Evolutionary conservation across 1,139 yeast species (phyloP).

Genomic region (Yamadazyma membranifaciens): DNA sequence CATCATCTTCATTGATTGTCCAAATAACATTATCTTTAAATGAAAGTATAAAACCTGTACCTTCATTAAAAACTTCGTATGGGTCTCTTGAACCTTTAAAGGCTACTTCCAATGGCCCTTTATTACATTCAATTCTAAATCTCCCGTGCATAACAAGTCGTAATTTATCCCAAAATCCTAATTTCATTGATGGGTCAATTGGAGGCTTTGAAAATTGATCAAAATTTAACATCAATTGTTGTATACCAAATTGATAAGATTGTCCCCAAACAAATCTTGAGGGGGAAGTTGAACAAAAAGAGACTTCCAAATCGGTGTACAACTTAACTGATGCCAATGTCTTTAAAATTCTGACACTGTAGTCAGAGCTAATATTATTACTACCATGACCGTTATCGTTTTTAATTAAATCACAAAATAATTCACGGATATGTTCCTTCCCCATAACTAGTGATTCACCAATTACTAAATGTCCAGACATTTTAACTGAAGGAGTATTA

Average conservation of each 20-base stretch:
- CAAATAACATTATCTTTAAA: constrained; percentile 39
- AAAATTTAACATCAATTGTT: constrained; percentile 74
- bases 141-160: constrained; percentile 49
- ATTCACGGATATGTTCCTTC: constrained; percentile 52
- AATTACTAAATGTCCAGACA: constrained; percentile 48
- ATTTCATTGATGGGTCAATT: constrained; percentile 58
- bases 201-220: constrained; percentile 84
- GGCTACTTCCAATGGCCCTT: constrained; percentile 52
- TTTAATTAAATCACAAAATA: constrained; percentile 58
- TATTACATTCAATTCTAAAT: constrained; percentile 27
- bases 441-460: constrained; percentile 43
- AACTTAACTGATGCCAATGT: constrained; percentile 77
- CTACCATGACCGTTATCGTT: no score
- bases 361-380: constrained; percentile 10
- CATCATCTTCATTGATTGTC: constrained; percentile 41
- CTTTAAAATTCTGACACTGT: constrained; percentile 61
- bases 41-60: constrained; percentile 42
- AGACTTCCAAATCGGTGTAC: constrained; percentile 59
- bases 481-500: constrained; percentile 21
- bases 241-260: constrained; percentile 80
- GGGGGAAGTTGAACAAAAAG: constrained; percentile 54
- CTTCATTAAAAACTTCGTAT: constrained; percentile 36
- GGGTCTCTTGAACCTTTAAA: constrained; percentile 50
- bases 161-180: constrained; percentile 63
- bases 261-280: constrained; percentile 85